Conservation (phyloP, 345 rosid genomes). For the Barbarea vulgaris region DNA sequence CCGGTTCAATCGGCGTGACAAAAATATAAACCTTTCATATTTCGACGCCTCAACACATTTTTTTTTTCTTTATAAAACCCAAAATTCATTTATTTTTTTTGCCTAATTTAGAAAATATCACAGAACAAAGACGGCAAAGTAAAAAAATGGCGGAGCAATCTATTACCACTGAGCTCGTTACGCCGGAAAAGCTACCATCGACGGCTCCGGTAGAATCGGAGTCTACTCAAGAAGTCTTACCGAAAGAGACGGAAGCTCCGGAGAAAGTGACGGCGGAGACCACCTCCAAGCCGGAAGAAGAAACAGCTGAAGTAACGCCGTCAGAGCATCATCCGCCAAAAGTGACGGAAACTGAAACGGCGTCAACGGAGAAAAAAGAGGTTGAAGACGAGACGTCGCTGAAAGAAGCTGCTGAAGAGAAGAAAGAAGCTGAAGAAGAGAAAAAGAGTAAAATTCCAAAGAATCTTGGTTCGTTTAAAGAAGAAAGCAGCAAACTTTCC, state of each 20-base stretch:
- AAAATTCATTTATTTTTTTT: background rate
- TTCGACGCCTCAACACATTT: slow-evolving; percentile 3
- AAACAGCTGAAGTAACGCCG: slow-evolving; percentile 35
- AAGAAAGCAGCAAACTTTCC: slow-evolving; percentile 64
- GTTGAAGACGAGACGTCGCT: background rate
- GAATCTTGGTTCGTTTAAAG: slow-evolving; percentile 61
- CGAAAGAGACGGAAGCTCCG: slow-evolving; percentile 25
- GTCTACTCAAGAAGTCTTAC: slow-evolving; percentile 21
- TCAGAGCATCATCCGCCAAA: slow-evolving; percentile 36
- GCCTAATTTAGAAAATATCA: slow-evolving; percentile 12
- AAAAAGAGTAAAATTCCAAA: slow-evolving; percentile 43
- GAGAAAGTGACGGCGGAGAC: slow-evolving; percentile 15
- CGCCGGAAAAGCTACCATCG: slow-evolving; percentile 25
- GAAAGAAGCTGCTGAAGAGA: background rate
- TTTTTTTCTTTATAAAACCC: slow-evolving; percentile 16
- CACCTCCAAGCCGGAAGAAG: slow-evolving; percentile 2
- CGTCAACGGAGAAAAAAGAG: slow-evolving; percentile 48
- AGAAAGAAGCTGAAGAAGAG: slow-evolving; percentile 26
- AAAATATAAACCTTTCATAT: slow-evolving; percentile 8
- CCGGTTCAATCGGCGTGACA: slow-evolving; percentile 23
- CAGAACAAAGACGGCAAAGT: background rate
- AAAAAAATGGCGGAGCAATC: slow-evolving; percentile 45
- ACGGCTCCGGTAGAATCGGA: background rate
- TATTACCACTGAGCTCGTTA: slow-evolving; percentile 22
- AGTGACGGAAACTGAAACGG: slow-evolving; percentile 36